Evolutionary conservation across 805 yeast genomes (phyloP), one percentile per base, ranked within the genome.

Genomic region (Sugiyamaella smithiae): DNA sequence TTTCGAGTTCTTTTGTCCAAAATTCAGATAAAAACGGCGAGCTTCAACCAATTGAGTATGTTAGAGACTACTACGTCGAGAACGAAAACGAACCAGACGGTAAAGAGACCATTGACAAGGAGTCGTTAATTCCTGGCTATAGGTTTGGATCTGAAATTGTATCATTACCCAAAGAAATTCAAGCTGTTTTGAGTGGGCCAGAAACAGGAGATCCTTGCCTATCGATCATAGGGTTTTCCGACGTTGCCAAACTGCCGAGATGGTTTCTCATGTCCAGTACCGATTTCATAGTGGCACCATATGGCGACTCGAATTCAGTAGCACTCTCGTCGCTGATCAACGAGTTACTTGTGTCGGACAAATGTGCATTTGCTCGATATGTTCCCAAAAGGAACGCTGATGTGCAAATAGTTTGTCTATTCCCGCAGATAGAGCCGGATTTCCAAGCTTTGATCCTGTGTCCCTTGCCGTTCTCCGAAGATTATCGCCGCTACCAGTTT

Each of bases 401-500:
- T 19, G 45, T 46, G 9, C 53, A 66, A 45, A 70, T 71, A 72
- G 82, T 80, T 48, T 81, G 74, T 1, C 65, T 84, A 54, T 66
- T 73, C 11, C 95, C 93, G 0, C 61, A 61, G 0, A 58, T 67
- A 22, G 58, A 72, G 14, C 51, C 50, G 29, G 61, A 49, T 29
- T 49, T 40, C 9, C 59, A 53, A n/a, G 57, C 49, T 1, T 72
- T 87, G 46, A 66, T 76, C 0, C 61, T 82, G 54, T 73, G 74
- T 9, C 68, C 82, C 40, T 61, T 88, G 9, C 93, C 96, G 1
- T 86, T 77, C 63, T 75, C 76, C 37, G 95, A 87, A 54, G 96
- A 89, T 62, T 84, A 81, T 53, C 59, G 67, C 14, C 46, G 44
- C 25, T 59, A 53, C 45, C 77, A 78, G 55, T 70, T 80, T 12